These are phyloP conservation scores for Claviceps pusilla DNA, from an alignment of 2,329 filamentous ascomycete species.

Conservation along the genomic window DNA sequence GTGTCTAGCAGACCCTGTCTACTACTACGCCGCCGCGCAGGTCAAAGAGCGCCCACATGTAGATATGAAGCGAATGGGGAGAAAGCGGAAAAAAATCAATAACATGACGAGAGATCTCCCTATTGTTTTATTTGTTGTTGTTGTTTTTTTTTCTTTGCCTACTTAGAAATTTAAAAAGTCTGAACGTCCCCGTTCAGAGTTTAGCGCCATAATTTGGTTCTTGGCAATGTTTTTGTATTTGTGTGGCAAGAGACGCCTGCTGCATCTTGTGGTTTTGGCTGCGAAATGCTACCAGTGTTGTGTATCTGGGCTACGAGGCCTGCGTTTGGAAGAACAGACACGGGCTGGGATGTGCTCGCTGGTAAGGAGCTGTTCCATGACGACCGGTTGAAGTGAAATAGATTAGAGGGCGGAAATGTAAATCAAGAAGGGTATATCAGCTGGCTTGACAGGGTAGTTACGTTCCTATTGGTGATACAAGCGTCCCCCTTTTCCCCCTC, in stretches of 20 bases:
- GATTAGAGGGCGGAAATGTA: too few relatives aligned
- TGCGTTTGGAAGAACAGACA: not conserved
- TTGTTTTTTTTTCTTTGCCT: too few relatives aligned
- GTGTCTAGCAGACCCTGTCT: constrained; percentile 17
- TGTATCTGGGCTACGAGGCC: not conserved
- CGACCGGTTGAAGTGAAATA: not conserved
- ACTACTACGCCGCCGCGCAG: constrained; percentile 1
- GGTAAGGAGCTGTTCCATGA: not conserved
- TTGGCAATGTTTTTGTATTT: not conserved
- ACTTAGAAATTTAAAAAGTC: not conserved
- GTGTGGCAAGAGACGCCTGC: not conserved
- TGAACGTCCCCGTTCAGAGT: not conserved
- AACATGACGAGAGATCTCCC: not conserved
- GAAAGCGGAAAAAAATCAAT: not conserved
- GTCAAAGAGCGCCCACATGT: constrained; percentile 5
- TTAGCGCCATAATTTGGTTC: not conserved
- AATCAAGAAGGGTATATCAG: too few relatives aligned
- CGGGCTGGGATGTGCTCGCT: not conserved
- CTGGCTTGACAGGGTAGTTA: too few relatives aligned
- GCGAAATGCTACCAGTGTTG: not conserved
- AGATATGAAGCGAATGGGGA: not conserved
- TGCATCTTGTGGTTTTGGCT: not conserved
- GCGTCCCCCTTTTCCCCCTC: too few relatives aligned
- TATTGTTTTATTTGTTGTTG: too few relatives aligned
- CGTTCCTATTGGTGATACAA: too few relatives aligned